These are phyloP conservation scores for Aspergillus oerlinghausenensis DNA, from an alignment of 2,329 filamentous ascomycete species.

Conservation along the genomic window DNA sequence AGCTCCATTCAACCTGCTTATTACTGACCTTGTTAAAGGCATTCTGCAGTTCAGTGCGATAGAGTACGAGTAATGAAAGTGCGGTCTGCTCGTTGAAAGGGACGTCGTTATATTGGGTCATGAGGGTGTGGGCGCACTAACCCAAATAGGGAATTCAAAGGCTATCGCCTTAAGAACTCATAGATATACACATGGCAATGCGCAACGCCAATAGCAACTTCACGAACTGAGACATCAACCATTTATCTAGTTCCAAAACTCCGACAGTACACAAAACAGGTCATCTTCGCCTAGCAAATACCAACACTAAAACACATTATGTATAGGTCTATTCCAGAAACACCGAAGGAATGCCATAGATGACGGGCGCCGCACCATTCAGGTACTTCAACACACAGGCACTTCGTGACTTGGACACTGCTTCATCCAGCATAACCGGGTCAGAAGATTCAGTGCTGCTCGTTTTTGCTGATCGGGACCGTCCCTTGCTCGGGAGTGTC, in stretches of 20 bases:
- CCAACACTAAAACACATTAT: constrained; percentile 3
- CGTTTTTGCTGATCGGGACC: constrained; percentile 19
- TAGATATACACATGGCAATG: not conserved
- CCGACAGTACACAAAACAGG: not conserved
- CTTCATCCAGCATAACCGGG: constrained; percentile 65
- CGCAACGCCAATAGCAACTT: not conserved
- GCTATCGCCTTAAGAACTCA: too few species aligned
- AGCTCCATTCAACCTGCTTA: too few species aligned
- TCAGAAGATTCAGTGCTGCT: not conserved
- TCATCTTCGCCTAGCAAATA: not conserved
- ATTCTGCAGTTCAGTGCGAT: too few species aligned
- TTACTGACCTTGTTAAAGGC: too few species aligned
- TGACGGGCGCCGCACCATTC: constrained; percentile 87
- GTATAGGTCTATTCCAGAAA: constrained; percentile 53
- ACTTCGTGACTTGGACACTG: constrained; percentile 67
- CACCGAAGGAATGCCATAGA: constrained; percentile 84
- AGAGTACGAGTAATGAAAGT: too few species aligned
- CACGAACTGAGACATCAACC: not conserved
- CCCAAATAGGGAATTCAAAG: too few species aligned
- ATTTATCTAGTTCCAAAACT: not conserved
- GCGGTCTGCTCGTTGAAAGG: too few species aligned
- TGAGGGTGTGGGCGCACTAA: too few species aligned
- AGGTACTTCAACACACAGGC: constrained; percentile 86
- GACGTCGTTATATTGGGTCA: too few species aligned
- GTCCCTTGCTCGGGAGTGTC: constrained; percentile 19